Base-by-base conservation (phyloP, 2,329 filamentous ascomycete species). In the Didymellaceae sp. region DNA sequence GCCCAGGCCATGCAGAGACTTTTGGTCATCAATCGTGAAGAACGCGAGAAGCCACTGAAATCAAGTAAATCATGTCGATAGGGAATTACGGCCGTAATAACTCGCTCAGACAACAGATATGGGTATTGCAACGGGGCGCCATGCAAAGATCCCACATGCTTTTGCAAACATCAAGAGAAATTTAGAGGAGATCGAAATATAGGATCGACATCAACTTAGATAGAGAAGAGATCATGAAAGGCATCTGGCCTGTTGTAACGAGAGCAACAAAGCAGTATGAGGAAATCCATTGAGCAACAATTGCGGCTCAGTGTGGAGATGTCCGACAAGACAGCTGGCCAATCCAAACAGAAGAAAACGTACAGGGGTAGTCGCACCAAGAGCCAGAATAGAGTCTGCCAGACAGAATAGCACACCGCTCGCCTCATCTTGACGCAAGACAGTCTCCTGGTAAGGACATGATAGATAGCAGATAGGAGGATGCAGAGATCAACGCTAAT, bases 401-500 rank as follows among this genome's bases (percentile, higher is more conserved):
- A 55, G 52, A 57, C 57, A 45, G 48, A 37, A 51, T 51, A 45
- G 42, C 48, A 54, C 54, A 55, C 54, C 56, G 45, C 52, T 56
- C 56, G 53, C 61, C 54, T 45, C 56, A 62, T 70, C 65, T 70
- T 57, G 53, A 59, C 54, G 51, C 45, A 58, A 52, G 60, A 59
- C 55, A 52, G 46, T 61, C 52, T 60, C 59, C 58, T 52, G 61
- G 54, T 60, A 61, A 61, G 64, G 57, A 68, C 62, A 65, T 65
- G 60, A 59, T 59, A 67, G 54, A 65, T 65, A 64, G 62, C 57
- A 64, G 60, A 66, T 61, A 61, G 60, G 57, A 65, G 59, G 59
- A 59, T 58, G 57, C 59, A 59, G 51, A 68, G 58, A 65, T 68
- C 55, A 55, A 55, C 57, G 62, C 60, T 73, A 72, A 72, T 65